These are phyloP conservation scores for Coemansia sp. DNA, from an alignment of 192 early-diverging fungal genomes.

Conservation along the genomic window DNA sequence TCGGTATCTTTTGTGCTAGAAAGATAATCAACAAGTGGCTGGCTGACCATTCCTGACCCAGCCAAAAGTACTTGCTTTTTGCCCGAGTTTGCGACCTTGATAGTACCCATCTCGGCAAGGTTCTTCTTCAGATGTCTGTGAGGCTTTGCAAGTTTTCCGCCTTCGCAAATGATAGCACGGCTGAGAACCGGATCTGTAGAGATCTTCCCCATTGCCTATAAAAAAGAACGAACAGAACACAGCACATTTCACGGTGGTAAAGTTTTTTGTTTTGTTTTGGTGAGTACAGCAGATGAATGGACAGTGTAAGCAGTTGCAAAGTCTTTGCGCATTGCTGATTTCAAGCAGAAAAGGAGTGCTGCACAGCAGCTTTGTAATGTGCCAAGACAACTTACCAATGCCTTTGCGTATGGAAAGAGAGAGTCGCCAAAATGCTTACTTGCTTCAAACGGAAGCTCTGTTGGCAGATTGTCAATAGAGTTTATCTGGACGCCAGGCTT, in stretches of 20 bases:
- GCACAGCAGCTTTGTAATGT: background rate
- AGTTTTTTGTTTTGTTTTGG: background rate
- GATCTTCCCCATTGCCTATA: slow-evolving; percentile 55
- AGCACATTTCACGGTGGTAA: background rate
- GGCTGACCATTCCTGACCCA: slow-evolving; percentile 91
- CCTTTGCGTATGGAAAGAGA: slow-evolving; percentile 77
- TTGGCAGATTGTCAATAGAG: slow-evolving; percentile 95
- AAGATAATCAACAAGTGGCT: slow-evolving; percentile 89
- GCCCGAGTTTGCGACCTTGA: slow-evolving; percentile 42
- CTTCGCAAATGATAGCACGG: slow-evolving; percentile 75
- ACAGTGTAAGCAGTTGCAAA: too few relatives aligned
- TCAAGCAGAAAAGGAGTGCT: too few relatives aligned
- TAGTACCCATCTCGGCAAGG: slow-evolving; percentile 33
- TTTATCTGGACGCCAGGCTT: slow-evolving; percentile 91
- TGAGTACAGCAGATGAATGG: too few relatives aligned
- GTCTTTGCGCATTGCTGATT: too few relatives aligned
- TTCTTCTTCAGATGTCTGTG: slow-evolving; percentile 60
- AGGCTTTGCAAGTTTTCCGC: slow-evolving; percentile 62
- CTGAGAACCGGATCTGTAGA: slow-evolving; percentile 66
- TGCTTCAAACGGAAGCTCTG: slow-evolving; percentile 93
- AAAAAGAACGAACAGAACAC: background rate
- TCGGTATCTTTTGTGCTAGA: slow-evolving; percentile 55
- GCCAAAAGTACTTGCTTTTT: slow-evolving; percentile 70
- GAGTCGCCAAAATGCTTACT: slow-evolving; percentile 90
- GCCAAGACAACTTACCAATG: slow-evolving; percentile 61